Percentiles rank a stretch among this genome's conserved stretches.
phyloP scores from a whole-genome alignment of 2,329 filamentous ascomycete genomes.

The Hypomyces rosellus region DNA sequence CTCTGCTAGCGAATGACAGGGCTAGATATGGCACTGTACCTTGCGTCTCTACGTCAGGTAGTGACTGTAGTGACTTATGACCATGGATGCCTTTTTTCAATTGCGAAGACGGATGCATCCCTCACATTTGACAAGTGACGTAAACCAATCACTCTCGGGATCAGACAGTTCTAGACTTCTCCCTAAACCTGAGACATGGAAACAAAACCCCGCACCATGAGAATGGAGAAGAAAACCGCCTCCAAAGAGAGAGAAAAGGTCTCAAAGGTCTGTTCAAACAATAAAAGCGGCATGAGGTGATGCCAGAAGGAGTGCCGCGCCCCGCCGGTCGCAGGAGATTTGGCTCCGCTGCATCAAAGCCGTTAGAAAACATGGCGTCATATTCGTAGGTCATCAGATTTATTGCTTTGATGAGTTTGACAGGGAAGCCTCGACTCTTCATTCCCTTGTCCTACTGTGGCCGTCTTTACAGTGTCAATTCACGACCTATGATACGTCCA shows the following conservation, averaged over 20 bases:
- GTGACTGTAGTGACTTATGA: too few relatives aligned
- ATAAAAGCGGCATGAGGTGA: not conserved
- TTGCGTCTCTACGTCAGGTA: too few relatives aligned
- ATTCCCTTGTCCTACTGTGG: not conserved
- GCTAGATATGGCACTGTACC: too few relatives aligned
- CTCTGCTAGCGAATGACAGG: too few relatives aligned
- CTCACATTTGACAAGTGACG: too few relatives aligned
- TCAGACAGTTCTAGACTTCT: too few relatives aligned
- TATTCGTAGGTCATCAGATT: not conserved
- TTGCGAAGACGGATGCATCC: too few relatives aligned
- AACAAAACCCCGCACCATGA: too few relatives aligned
- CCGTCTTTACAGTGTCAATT: not conserved
- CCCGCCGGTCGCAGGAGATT: not conserved
- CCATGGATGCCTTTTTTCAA: too few relatives aligned
- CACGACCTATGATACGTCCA: not conserved
- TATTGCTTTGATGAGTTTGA: not conserved
- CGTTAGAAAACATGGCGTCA: not conserved
- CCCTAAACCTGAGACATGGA: too few relatives aligned
- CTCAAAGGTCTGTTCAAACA: not conserved
- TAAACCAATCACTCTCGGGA: too few relatives aligned
- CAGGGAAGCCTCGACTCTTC: not conserved
- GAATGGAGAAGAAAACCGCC: not conserved
- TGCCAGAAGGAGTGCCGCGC: not conserved
- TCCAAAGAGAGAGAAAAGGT: not conserved
- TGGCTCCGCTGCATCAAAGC: not conserved